phyloP scores from a whole-genome alignment of 2,329 filamentous ascomycete species.

The Beauveria asiatica region DNA sequence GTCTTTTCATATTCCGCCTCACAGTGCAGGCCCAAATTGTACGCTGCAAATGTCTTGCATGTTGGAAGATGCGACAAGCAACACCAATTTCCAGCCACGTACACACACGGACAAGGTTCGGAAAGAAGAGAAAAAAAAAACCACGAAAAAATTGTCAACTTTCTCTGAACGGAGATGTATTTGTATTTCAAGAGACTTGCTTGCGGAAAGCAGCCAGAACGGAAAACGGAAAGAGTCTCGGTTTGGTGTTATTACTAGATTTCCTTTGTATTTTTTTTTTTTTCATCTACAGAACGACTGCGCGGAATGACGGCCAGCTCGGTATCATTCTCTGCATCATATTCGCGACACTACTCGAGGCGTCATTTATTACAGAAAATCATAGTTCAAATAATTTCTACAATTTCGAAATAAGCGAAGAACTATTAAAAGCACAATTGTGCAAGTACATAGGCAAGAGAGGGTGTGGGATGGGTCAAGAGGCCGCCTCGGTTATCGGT shows the following conservation, averaged over 20 bases:
- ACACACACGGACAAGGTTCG: not conserved
- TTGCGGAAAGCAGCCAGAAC: constrained; percentile 8
- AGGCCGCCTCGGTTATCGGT: not conserved
- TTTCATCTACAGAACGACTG: constrained; percentile 6
- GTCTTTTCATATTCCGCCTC: not conserved
- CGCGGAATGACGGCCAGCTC: not conserved
- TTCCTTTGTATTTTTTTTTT: not conserved
- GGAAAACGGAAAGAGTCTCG: not conserved
- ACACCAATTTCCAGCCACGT: not conserved
- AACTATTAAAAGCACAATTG: not conserved
- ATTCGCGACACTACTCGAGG: constrained; percentile 22
- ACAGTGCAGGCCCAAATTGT: not conserved
- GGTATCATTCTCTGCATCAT: constrained; percentile 4
- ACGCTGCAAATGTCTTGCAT: not conserved
- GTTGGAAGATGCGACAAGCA: not conserved
- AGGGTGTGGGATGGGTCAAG: constrained; percentile 1
- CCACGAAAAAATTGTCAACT: not conserved
- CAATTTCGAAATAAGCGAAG: too few species aligned
- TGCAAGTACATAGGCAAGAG: constrained; percentile 3
- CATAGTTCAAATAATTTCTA: not conserved
- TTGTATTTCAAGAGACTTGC: constrained; percentile 1
- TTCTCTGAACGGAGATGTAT: constrained; percentile 7
- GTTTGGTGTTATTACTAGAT: constrained; percentile 7
- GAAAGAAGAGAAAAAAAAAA: not conserved
- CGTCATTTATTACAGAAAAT: constrained; percentile 11